phyloP scores from a whole-genome alignment of 2,329 filamentous ascomycete genomes.

The Exophiala sp. region DNA sequence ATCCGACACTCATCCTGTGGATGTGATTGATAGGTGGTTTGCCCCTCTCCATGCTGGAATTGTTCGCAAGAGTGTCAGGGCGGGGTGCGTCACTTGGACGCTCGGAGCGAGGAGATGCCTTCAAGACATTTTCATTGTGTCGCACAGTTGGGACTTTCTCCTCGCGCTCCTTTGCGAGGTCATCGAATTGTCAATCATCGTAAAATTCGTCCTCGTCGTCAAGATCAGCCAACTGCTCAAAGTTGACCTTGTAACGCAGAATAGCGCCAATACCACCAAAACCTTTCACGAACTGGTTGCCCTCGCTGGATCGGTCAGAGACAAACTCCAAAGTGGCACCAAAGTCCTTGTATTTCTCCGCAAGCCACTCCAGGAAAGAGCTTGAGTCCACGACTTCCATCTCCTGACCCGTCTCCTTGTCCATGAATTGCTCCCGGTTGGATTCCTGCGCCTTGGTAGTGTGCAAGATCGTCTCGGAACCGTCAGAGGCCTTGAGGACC shows the following conservation, averaged over 20 bases:
- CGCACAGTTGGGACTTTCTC: conserved; percentile 63
- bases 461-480: conserved; percentile 72
- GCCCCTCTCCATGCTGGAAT: neutral
- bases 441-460: conserved; percentile 82
- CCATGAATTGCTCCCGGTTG: conserved; percentile 82
- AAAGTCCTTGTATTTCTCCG: conserved; percentile 97
- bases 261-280: conserved; percentile 98
- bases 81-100: conserved; percentile 25
- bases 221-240: conserved; percentile 93
- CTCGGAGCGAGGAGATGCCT: conserved; percentile 32
- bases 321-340: conserved; percentile 95
- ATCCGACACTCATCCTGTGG: conserved; percentile 1
- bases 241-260: conserved; percentile 99
- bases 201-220: conserved; percentile 87
- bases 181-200: conserved; percentile 51
- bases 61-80: conserved; percentile 5
- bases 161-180: conserved; percentile 58
- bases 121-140: conserved; percentile 5
- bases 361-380: conserved; percentile 99
- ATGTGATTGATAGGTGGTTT: conserved; percentile 15
- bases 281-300: conserved; percentile 99
- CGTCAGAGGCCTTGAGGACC: conserved; percentile 75
- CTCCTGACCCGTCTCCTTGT: conserved; percentile 92
- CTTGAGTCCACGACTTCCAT: conserved; percentile 89
- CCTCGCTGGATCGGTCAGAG: conserved; percentile 93